Evolutionary conservation across 805 yeast species (phyloP), one percentile per base, ranked within the genome.

Genomic region (Lachancea meyersii): DNA sequence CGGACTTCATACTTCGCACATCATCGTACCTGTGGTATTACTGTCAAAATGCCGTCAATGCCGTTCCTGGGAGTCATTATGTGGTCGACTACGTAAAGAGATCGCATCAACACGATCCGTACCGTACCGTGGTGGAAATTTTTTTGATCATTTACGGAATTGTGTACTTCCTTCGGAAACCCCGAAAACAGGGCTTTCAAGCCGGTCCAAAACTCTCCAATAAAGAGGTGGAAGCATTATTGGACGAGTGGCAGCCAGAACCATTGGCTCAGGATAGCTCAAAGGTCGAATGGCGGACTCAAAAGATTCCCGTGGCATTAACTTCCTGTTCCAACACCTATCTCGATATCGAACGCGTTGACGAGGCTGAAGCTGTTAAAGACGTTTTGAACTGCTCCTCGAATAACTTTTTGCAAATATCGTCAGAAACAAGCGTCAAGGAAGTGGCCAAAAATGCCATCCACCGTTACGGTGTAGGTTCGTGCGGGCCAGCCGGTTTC

Each of bases 401-500:
- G 3, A 64, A 75, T 43, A 95, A 91, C 64, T 81, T 82, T 52
- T 71, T 86, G 57, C 75, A 79, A 53, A 66, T 87, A 58, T 75
- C 81, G 38, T 63, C 64, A 26, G 65, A 75, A 51, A 63, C 64
- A 17, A 59, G 48, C 13, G 69, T 87, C 31, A 68, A 68, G 40
- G 61, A 69, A 17, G 73, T 70, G 10, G 87, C 88, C 4, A 72
- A 76, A 40, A 60, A 68, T 23, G 71, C 78, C 18, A 79, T 93
- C 47, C 69, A 70, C 36, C 70, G 71, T 45, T 79, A 83, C 46
- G 98, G 98, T 60, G 97, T 93, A 40, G 98, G 98, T 50, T 91
- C 97, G 1, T 93, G 98, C 70, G 96, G 97, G 31, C 97, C 98
- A 4, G 95, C 97, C 33, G 95, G 95, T 44, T 93, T 93, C 57